Percentiles rank a stretch among this genome's conserved stretches.
phyloP scores from a whole-genome alignment of 768 basidiomycete genomes.

The Suillus placidus region DNA sequence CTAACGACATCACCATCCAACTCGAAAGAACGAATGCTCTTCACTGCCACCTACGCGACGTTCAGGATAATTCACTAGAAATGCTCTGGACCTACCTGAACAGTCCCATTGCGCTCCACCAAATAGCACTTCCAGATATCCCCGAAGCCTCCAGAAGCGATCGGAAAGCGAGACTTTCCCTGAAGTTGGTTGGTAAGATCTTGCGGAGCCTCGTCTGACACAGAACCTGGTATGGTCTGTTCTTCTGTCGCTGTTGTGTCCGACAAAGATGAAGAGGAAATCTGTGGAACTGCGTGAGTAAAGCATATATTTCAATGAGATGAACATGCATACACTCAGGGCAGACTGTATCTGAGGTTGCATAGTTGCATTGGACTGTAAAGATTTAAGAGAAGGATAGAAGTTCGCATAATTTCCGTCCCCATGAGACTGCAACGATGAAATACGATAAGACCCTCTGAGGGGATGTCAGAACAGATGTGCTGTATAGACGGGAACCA shows the following conservation, averaged over 20 bases:
- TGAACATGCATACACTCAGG: too few species aligned
- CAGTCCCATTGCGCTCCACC: background rate
- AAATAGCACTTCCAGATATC: constrained; percentile 7
- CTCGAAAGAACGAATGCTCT: background rate
- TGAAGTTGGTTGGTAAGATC: background rate
- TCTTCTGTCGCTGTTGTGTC: background rate
- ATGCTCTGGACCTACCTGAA: constrained; percentile 3
- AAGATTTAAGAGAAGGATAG: too few species aligned
- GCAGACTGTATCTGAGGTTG: too few species aligned
- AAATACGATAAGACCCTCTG: too few species aligned
- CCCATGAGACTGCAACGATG: too few species aligned
- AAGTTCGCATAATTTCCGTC: too few species aligned
- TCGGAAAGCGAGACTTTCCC: background rate
- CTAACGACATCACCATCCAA: background rate
- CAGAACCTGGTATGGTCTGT: background rate
- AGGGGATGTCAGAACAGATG: too few species aligned
- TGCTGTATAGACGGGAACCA: too few species aligned
- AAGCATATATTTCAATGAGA: background rate
- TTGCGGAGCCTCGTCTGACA: background rate
- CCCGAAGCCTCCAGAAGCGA: background rate
- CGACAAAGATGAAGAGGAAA: background rate
- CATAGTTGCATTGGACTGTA: too few species aligned
- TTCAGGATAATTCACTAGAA: background rate
- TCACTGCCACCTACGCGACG: constrained; percentile 1
- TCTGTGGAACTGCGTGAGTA: background rate